Evolutionary conservation across 1,139 yeast genomes (phyloP), one percentile per base, ranked within the genome.

Genomic region (Insectozyma bohioensis): DNA sequence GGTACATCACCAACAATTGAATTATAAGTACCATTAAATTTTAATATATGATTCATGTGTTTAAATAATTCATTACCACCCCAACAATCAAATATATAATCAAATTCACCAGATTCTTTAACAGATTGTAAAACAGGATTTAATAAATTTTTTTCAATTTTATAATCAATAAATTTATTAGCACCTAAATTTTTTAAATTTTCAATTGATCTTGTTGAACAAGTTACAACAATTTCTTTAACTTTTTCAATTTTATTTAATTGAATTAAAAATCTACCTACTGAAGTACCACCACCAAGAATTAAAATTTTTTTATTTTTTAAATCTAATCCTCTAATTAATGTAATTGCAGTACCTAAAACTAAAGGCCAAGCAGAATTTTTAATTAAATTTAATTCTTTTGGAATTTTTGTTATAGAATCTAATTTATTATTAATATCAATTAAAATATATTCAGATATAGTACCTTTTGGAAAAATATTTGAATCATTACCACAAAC

Each of bases 221-320:
- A 58, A 5, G 60, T 64, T 2, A 67, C 73, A 2, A 73, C 74
- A 8, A 80, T 61, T 34, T 69, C 67, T 24, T 54, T 54, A 3
- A 75, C 70, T 4, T 68, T 59, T 41, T 65, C 72, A 37, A 61
- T 54, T 43, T 74, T 78, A 14, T 80, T 71, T 14, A 84, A 48
- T 50, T 81, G 87, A 18, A 78, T 63, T 3, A 73, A 69, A 57
- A 65, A 72, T 39, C 77, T 56, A 2, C 92, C 95, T 5, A 83
- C 84, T n/a, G 81, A 65, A 1, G 94, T 76, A 4, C 85, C 77
- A 10, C 84, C 92, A 26, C 95, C 95, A 38, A 83, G 64, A 24
- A 85, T 64, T 31, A 85, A 60, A 1, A 84, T 71, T 39, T 60
- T 60, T 15, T 38, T 39, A 26, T 38, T 30, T 13, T 35, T 31